phyloP scores from a whole-genome alignment of 2,329 filamentous ascomycete genomes.

The Scedosporium apiospermum region DNA sequence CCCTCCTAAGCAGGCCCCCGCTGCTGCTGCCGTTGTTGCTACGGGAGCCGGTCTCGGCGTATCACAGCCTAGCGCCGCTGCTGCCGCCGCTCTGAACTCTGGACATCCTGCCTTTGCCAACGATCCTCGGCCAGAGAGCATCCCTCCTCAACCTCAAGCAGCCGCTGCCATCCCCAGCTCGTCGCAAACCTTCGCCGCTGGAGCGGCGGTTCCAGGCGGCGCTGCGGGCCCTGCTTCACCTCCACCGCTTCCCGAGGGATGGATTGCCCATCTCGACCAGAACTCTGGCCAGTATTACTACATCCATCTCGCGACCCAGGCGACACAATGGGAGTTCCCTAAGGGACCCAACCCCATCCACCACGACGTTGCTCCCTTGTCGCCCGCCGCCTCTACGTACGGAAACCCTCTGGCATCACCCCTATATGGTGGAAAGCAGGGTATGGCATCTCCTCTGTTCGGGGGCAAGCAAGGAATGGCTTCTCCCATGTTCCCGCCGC shows the following conservation, averaged over 20 bases:
- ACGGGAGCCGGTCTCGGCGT: slow-evolving; percentile 3
- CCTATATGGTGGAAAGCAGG: slow-evolving; percentile 41
- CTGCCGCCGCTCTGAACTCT: slow-evolving; percentile 40
- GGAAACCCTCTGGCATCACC: slow-evolving; percentile 65
- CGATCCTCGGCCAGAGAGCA: slow-evolving; percentile 48
- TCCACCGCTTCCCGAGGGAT: slow-evolving; percentile 89
- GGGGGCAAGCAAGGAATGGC: slow-evolving; percentile 55
- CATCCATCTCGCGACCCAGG: slow-evolving; percentile 89
- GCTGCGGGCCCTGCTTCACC: slow-evolving; percentile 65
- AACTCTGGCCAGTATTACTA: slow-evolving; percentile 98
- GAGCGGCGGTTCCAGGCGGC: slow-evolving; percentile 13
- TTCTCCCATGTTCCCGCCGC: slow-evolving; percentile 74
- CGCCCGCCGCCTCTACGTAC: slow-evolving; percentile 69
- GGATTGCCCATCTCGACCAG: slow-evolving; percentile 93
- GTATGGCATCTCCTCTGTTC: slow-evolving; percentile 54
- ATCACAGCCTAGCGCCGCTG: slow-evolving; percentile 30
- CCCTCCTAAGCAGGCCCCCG: slow-evolving; percentile 9
- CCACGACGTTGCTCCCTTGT: slow-evolving; percentile 72
- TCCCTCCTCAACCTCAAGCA: background rate
- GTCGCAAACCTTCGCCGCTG: background rate
- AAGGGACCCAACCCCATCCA: slow-evolving; percentile 84
- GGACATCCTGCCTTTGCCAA: slow-evolving; percentile 89
- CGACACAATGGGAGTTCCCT: slow-evolving; percentile 97
- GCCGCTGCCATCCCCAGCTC: background rate
- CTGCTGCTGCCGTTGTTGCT: slow-evolving; percentile 14